These are phyloP conservation scores for Blastobotrys apis DNA, from an alignment of 1,139 yeast species.

Conservation along the genomic window DNA sequence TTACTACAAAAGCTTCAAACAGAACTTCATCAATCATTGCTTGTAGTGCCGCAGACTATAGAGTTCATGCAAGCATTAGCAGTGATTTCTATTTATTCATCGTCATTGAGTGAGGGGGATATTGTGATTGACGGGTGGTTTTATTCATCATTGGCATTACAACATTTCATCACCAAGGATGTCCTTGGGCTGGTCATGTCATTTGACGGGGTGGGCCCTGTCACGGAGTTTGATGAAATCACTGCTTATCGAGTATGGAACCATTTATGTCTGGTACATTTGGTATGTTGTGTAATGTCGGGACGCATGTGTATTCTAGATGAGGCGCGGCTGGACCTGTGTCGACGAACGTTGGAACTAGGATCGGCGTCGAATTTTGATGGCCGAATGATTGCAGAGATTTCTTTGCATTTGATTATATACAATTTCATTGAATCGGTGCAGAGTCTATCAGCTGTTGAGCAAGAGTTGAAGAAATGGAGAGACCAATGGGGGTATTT, in stretches of 20 bases:
- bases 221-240: conserved; percentile 47
- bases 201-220: conserved; percentile 35
- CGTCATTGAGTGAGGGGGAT: conserved; percentile 52
- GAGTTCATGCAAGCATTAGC: conserved; percentile 67
- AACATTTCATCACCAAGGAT: conserved; percentile 51
- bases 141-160: conserved; percentile 54
- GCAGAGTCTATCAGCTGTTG: conserved; percentile 32
- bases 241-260: conserved; percentile 63
- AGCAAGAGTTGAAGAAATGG: conserved; percentile 51
- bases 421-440: conserved; percentile 55
- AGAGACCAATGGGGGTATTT: conserved; percentile 66
- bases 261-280: conserved; percentile 66
- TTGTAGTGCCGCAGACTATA: conserved; percentile 43
- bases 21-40: conserved; percentile 47
- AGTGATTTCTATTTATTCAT: conserved; percentile 56
- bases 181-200: conserved; percentile 36
- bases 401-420: conserved; percentile 56
- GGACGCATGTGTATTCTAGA: conserved; percentile 77
- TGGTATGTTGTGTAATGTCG: conserved; percentile 62
- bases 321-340: conserved; percentile 56
- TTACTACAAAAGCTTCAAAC: conserved; percentile 37
- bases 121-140: conserved; percentile 57
- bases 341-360: conserved; percentile 57
- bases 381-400: conserved; percentile 79
- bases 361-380: conserved; percentile 73